phyloP scores from a whole-genome alignment of 495 filamentous ascomycete species.

The Sabuloglossum arenarium region DNA sequence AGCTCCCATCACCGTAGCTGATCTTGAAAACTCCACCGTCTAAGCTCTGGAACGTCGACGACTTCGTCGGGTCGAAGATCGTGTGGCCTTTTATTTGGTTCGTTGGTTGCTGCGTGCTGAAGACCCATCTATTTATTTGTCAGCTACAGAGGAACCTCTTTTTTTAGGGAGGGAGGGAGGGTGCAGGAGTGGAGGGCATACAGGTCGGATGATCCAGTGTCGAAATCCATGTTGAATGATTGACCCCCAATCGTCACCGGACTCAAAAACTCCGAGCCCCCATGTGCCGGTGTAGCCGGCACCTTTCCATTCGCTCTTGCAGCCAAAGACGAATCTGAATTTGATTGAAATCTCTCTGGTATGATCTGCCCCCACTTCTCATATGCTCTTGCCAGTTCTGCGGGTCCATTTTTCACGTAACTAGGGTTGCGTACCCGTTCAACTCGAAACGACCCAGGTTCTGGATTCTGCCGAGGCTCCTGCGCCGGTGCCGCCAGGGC shows the following conservation, averaged over 20 bases:
- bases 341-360: background rate
- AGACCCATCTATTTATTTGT: constrained; percentile 38
- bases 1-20: constrained; percentile 53
- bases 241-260: constrained; percentile 56
- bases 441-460: background rate
- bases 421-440: background rate
- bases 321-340: constrained; percentile 4
- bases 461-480: background rate
- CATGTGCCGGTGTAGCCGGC: constrained; percentile 34
- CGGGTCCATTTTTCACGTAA: background rate
- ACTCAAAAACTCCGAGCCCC: constrained; percentile 49
- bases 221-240: constrained; percentile 54
- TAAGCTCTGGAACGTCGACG: constrained; percentile 28
- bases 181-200: constrained; percentile 25
- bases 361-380: background rate
- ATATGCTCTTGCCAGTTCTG: background rate
- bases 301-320: constrained; percentile 17
- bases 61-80: constrained; percentile 40
- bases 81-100: constrained; percentile 26
- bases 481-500: background rate
- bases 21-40: constrained; percentile 37
- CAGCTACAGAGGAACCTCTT: background rate
- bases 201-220: constrained; percentile 68
- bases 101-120: constrained; percentile 39
- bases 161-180: constrained; percentile 7